A percentile compares a stretch with the other conserved stretches of the same genome.
These are phyloP conservation scores for Fraxinus quadrangulata DNA, from an alignment of 257 asterid genomes.

Conservation along the genomic window DNA sequence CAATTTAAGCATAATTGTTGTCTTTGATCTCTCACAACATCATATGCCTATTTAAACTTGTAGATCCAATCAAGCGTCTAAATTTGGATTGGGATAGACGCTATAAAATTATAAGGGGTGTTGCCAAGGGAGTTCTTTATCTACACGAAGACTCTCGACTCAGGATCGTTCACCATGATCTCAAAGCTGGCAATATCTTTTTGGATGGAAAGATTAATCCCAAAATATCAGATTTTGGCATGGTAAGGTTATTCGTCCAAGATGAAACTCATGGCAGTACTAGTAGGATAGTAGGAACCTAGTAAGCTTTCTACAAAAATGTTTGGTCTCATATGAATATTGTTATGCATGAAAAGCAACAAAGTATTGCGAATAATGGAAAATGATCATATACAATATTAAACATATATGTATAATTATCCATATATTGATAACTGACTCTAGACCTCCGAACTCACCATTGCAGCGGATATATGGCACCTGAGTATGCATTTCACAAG, in stretches of 20 bases:
- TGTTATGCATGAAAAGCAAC: too few relatives aligned
- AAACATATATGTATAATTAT: too few relatives aligned
- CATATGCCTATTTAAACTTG: neutral
- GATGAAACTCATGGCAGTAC: constrained; percentile 7
- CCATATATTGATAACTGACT: too few relatives aligned
- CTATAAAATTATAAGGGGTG: constrained; percentile 42
- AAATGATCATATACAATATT: too few relatives aligned
- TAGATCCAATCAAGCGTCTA: constrained; percentile 10
- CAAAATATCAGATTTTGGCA: constrained; percentile 58
- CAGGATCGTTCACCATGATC: constrained; percentile 47
- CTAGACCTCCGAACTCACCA: too few relatives aligned
- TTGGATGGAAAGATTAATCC: constrained; percentile 50
- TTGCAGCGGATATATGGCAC: too few relatives aligned
- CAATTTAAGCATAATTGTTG: neutral
- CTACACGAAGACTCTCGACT: constrained; percentile 52
- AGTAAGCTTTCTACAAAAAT: too few relatives aligned
- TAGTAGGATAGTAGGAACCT: too few relatives aligned
- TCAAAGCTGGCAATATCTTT: constrained; percentile 45
- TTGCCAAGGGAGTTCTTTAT: constrained; percentile 47
- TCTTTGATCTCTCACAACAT: neutral
- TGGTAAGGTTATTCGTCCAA: constrained; percentile 43
- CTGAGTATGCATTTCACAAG: too few relatives aligned
- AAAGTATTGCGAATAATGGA: too few relatives aligned
- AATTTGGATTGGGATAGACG: constrained; percentile 45
- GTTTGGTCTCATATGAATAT: too few relatives aligned